Percentiles rank a stretch among this genome's conserved stretches.
phyloP scores from a whole-genome alignment of 2,329 filamentous ascomycete genomes.

The Emmonsiellopsis sp. region DNA sequence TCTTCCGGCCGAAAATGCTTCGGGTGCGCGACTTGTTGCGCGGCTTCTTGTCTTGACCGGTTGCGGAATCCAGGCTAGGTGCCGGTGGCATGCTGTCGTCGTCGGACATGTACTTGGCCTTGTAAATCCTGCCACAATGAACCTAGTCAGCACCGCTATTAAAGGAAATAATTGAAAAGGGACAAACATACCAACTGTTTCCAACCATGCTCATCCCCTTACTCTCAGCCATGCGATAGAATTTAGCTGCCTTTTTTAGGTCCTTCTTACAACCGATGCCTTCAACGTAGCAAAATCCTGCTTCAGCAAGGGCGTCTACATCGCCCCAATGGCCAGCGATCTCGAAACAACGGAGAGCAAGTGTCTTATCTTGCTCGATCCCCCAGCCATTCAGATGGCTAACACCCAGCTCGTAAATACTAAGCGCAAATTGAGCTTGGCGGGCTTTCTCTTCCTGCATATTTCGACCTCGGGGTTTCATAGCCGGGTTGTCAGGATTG shows the following conservation, averaged over 20 bases:
- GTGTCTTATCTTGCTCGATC: conserved; percentile 78
- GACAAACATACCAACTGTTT: conserved; percentile 76
- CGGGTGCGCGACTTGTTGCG: conserved; percentile 69
- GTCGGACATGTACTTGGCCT: conserved; percentile 77
- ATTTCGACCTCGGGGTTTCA: conserved; percentile 50
- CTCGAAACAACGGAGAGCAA: conserved; percentile 89
- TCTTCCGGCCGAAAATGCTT: conserved; percentile 60
- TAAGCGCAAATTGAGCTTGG: conserved; percentile 86
- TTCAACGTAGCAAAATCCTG: conserved; percentile 92
- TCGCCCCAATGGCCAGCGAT: conserved; percentile 95
- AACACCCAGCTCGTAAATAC: conserved; percentile 91
- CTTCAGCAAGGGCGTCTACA: conserved; percentile 84
- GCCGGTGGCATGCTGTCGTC: conserved; percentile 28
- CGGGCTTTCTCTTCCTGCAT: conserved; percentile 66
- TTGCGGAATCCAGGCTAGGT: conserved; percentile 6
- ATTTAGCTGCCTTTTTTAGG: conserved; percentile 82
- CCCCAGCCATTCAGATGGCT: conserved; percentile 99
- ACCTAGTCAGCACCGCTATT: neutral
- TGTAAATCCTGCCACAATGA: conserved; percentile 69
- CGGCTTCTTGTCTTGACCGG: conserved; percentile 44
- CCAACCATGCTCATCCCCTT: conserved; percentile 97
- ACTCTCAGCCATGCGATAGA: conserved; percentile 81
- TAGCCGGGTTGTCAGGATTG: conserved; percentile 51
- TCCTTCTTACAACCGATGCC: conserved; percentile 93
- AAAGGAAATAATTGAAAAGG: neutral